A percentile compares a stretch with the other conserved stretches of the same genome.
phyloP scores from a whole-genome alignment of 805 yeast species.

The Candida palmyrensis region DNA sequence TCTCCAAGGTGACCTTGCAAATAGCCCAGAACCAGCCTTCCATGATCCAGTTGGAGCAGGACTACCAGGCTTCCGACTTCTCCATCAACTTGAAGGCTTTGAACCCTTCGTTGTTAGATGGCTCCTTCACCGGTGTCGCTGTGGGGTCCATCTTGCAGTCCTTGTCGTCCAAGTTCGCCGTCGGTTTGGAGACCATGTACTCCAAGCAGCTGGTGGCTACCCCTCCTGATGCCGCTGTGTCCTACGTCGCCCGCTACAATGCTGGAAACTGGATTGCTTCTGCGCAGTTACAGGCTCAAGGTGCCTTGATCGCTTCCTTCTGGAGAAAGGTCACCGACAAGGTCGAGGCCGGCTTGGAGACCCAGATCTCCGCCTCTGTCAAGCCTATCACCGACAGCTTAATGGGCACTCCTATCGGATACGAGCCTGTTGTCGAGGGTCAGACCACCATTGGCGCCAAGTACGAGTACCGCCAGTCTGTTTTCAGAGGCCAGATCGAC shows the following conservation, averaged over 20 bases:
- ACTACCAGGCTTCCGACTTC: conserved; percentile 84
- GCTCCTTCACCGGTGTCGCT: conserved; percentile 74
- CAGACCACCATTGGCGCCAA: conserved; percentile 93
- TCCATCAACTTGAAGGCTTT: conserved; percentile 85
- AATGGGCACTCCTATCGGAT: conserved; percentile 75
- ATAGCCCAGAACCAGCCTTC: conserved; percentile 84
- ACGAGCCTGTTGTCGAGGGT: conserved; percentile 85
- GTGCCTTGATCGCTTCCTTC: conserved; percentile 82
- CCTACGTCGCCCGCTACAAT: conserved; percentile 86
- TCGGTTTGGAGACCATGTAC: conserved; percentile 92
- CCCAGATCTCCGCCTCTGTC: conserved; percentile 72
- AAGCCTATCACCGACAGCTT: conserved; percentile 69
- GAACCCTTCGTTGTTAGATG: conserved; percentile 78
- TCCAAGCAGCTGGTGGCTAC: conserved; percentile 67
- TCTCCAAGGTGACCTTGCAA: conserved; percentile 84
- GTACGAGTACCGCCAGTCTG: conserved; percentile 94
- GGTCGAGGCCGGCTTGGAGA: conserved; percentile 93
- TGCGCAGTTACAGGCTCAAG: conserved; percentile 91
- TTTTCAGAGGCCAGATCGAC: conserved; percentile 93
- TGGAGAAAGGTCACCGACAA: conserved; percentile 91
- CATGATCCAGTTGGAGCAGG: conserved; percentile 95
- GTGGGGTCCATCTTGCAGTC: conserved; percentile 90
- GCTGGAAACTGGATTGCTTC: conserved; percentile 89
- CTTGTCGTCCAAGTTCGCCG: conserved; percentile 72
- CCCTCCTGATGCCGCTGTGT: conserved; percentile 82